These are phyloP conservation scores for Sphagnum contortum DNA, from an alignment of 225 moss, liverwort and hornwort genomes.

Conservation along the genomic window DNA sequence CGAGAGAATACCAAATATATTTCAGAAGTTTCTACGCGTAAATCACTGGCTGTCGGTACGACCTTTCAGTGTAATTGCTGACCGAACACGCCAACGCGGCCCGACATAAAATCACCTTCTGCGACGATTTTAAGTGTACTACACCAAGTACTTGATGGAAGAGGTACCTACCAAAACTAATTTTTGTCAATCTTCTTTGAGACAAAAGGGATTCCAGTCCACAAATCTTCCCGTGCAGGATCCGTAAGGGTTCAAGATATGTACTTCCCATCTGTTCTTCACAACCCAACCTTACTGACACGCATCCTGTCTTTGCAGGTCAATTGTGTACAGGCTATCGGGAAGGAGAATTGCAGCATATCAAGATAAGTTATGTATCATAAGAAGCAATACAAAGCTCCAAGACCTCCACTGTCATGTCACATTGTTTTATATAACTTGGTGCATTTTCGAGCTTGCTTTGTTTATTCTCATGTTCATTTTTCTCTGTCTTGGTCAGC, in stretches of 20 bases:
- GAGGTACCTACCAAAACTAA: too few species aligned
- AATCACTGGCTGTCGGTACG: too few species aligned
- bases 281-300: background rate
- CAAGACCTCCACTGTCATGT: slow-evolving; percentile 9
- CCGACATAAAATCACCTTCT: too few species aligned
- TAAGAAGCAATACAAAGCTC: slow-evolving; percentile 26
- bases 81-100: too few species aligned
- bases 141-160: too few species aligned
- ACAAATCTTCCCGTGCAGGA: background rate
- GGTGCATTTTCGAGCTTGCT: slow-evolving; percentile 31
- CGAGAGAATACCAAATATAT: too few species aligned
- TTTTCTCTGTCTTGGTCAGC: slow-evolving; percentile 31
- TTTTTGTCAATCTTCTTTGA: too few species aligned
- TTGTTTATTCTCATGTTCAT: slow-evolving; percentile 40
- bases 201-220: too few species aligned
- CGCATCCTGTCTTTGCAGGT: background rate
- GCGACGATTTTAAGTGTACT: too few species aligned
- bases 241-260: background rate
- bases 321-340: background rate
- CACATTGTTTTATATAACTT: slow-evolving; percentile 17
- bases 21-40: too few species aligned
- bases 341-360: background rate
- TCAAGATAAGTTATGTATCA: slow-evolving; percentile 39
- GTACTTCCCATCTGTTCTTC: background rate
- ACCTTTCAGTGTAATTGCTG: too few species aligned